Evolutionary conservation across 805 yeast species (phyloP), one percentile per base, ranked within the genome.

Genomic region (Candida easanensis): DNA sequence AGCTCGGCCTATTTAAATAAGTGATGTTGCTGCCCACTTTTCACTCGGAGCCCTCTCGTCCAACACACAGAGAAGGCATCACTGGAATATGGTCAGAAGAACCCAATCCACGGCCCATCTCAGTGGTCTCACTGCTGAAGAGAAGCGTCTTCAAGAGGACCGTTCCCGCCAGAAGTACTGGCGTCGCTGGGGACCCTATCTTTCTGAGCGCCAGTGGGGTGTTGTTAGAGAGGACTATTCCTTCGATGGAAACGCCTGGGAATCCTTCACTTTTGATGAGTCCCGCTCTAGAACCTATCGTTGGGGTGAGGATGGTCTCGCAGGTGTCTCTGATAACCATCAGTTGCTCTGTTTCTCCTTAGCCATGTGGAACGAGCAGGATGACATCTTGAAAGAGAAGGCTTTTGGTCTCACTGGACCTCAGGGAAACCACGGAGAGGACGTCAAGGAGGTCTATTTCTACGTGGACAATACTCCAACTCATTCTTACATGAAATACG

Each of bases 271-370:
- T 7, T 88, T 88, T 61, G 95, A 87, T 46, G 88, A 87, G 48
- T 84, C 95, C 2, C 73, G 80, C 46, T 77, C 89, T 18, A 70
- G 97, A 51, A 79, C 87, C 13, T 89, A 85, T 62, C 73, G 97
- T 34, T 89, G 97, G 97, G 96, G 96, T 33, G 97, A 90, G 63
- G 97, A 89, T 61, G 97, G 97, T 2, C 68, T 89, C 53, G 95
- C 91, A 10, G 97, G 97, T 38, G 83, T 87, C 17, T 77, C 86
- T 48, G 97, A 89, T 61, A 79, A 85, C 48, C 88, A 84, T 58
- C 96, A 87, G 59, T 64, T 77, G 52, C 68, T 87, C 25, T 83
- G 91, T 61, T 63, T 87, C 53, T 76, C 85, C n/a, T 71, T 89
- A 70, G 96, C 90, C 3, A 70, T 90, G 48, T 89, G 97, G 97